Percentiles rank a stretch among this genome's conserved stretches.
These are phyloP conservation scores for Boletus rubescentipes DNA, from an alignment of 768 basidiomycete genomes.

Conservation along the genomic window DNA sequence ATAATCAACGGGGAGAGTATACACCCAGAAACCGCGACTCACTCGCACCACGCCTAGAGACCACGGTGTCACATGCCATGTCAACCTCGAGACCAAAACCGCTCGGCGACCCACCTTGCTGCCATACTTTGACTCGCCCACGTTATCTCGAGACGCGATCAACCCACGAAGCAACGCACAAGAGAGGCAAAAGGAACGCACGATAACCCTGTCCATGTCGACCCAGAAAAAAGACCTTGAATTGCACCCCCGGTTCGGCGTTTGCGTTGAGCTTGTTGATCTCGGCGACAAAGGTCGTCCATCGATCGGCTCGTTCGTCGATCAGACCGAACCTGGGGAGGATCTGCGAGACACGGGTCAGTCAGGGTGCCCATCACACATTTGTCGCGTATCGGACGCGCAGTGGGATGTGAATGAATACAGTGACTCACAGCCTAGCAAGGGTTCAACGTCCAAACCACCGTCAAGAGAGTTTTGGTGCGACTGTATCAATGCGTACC, in stretches of 20 bases:
- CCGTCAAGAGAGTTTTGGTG: background rate
- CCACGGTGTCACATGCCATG: background rate
- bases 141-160: constrained; percentile 51
- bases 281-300: constrained; percentile 42
- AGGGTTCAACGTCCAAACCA: background rate
- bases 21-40: constrained; percentile 15
- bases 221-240: constrained; percentile 63
- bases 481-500: constrained; percentile 1
- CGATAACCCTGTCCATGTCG: constrained; percentile 67
- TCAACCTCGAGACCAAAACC: background rate
- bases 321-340: constrained; percentile 29
- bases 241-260: constrained; percentile 9
- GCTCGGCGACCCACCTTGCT: constrained; percentile 31
- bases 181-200: constrained; percentile 11
- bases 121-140: constrained; percentile 67
- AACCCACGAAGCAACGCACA: background rate
- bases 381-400: background rate
- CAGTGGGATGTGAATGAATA: background rate
- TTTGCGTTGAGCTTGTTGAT: constrained; percentile 40
- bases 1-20: background rate
- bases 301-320: constrained; percentile 48
- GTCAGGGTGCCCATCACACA: background rate
- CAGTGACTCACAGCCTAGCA: constrained; percentile 21
- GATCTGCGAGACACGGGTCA: constrained; percentile 2
- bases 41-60: constrained; percentile 59